Evolutionary conservation across 2,329 filamentous ascomycete species (phyloP), one percentile per base, ranked within the genome.

Genomic region (Dothideomycetidae sp.): DNA sequence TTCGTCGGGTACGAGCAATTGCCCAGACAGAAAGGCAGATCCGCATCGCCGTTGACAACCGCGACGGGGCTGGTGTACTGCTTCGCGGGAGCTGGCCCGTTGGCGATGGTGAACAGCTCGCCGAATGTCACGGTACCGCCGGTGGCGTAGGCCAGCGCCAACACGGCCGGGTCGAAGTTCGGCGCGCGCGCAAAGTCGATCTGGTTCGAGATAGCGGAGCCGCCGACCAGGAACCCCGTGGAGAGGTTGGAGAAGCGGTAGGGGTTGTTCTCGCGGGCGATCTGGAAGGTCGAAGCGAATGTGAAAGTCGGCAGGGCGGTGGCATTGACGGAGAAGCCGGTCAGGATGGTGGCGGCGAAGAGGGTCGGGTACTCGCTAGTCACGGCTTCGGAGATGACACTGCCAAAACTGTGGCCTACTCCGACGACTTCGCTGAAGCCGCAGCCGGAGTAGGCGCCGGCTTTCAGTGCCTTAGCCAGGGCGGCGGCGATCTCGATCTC

Each of bases 311-410:
- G 39, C 32, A 51, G 36, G 15, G 42, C 45, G 14, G 46, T 44
- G 12, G 39, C 21, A 32, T 54, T 52, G 35, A 37, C 33, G 9
- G 51, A 50, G 46, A 55, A 57, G 17, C 60, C 59, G 2, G 57
- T 59, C 5, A 63, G 44, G 37, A 59, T 52, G 14, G 56, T 47
- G 29, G 53, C 59, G 44, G 60, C 52, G 26, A 67, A 71, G 40
- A 70, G 56, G 37, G 61, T 49, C 1, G 72, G 71, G 47, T 72
- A 59, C 40, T 58, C 50, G 32, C 62, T 62, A 5, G 68, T 66
- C 13, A 79, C 59, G 33, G 57, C 63, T 53, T 73, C 75, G 2
- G 66, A 68, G 46, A 45, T 42, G 13, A 37, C 36, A 17, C 31
- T 36, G 15, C 43, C 43, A 39, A 55, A 55, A 14, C 53, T 58